Evolutionary conservation across 129 eudicot genomes (phyloP).

Genomic region (Flaveria bidentis): DNA sequence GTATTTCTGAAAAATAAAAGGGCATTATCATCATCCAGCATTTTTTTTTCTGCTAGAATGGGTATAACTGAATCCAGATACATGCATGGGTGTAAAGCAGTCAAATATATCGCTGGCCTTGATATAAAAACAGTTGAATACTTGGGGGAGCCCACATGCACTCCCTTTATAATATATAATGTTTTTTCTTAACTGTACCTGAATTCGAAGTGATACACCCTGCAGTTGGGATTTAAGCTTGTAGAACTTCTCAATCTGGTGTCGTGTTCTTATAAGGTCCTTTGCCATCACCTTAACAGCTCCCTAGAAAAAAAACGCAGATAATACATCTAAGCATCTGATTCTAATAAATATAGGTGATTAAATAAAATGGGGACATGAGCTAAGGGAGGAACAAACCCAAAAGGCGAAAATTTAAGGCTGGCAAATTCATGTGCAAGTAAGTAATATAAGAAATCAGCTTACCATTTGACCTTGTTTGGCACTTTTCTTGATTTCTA

Average conservation of each 20-base stretch:
- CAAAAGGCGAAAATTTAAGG: too few relatives aligned
- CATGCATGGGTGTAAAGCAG: not conserved
- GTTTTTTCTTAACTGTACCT: slow-evolving; percentile 46
- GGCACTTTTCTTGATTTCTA: slow-evolving; percentile 89
- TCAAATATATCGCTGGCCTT: not conserved
- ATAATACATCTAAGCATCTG: not conserved
- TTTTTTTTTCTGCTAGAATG: not conserved
- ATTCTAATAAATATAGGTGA: not conserved
- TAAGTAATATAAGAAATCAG: slow-evolving; percentile 1
- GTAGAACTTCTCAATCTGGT: slow-evolving; percentile 89
- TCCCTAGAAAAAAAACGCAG: slow-evolving; percentile 45
- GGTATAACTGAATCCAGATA: not conserved
- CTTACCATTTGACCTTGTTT: slow-evolving; percentile 97
- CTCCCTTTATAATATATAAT: not conserved
- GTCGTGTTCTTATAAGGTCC: slow-evolving; percentile 94
- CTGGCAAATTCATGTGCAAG: not conserved
- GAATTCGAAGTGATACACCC: slow-evolving; percentile 90
- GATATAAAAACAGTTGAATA: not conserved
- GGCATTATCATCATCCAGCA: not conserved
- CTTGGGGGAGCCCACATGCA: not conserved
- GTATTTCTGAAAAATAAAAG: not conserved
- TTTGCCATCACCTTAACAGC: slow-evolving; percentile 98
- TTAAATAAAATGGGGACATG: not conserved
- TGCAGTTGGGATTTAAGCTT: slow-evolving; percentile 97
- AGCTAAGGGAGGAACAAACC: not conserved